Conservation (phyloP, 805 yeast genomes). For the Candida morakotiae region DNA sequence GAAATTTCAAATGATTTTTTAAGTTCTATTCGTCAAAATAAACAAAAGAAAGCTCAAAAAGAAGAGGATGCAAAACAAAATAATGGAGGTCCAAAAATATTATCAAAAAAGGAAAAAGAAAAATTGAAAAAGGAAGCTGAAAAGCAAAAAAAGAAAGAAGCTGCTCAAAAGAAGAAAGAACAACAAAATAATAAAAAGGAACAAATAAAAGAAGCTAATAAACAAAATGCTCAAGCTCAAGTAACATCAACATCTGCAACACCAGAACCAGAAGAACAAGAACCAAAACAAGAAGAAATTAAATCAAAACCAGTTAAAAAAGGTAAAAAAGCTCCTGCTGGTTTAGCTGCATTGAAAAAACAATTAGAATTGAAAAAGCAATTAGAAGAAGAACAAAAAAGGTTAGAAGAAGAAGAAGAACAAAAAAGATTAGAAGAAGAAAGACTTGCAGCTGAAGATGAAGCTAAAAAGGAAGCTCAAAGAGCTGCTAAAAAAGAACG, state of each 20-base stretch:
- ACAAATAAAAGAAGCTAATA: constrained; percentile 48
- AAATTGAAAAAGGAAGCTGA: constrained; percentile 92
- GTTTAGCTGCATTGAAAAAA: constrained; percentile 84
- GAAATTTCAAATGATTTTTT: constrained; percentile 63
- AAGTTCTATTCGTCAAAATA: constrained; percentile 76
- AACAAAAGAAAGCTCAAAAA: constrained; percentile 70
- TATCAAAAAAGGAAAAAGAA: constrained; percentile 91
- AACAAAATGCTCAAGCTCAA: constrained; percentile 38
- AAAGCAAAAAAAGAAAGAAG: constrained; percentile 86
- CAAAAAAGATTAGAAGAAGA: constrained; percentile 48
- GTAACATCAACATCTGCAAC: constrained; percentile 24
- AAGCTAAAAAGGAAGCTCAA: constrained; percentile 57
- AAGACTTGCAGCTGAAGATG: constrained; percentile 53
- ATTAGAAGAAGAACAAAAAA: constrained; percentile 76
- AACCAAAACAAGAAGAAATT: constrained; percentile 19
- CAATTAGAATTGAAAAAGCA: constrained; percentile 88
- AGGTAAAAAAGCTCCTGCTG: constrained; percentile 83
- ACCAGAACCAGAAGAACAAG: constrained; percentile 29
- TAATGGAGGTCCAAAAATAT: constrained; percentile 64
- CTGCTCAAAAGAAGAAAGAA: constrained; percentile 80
- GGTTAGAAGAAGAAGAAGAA: constrained; percentile 67
- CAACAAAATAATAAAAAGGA: constrained; percentile 59
- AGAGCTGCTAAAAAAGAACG: constrained; percentile 73
- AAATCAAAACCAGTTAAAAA: constrained; percentile 44
- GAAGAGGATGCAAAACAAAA: constrained; percentile 57